Conservation (phyloP, 306 rosid species). For the Sindora glabra region DNA sequence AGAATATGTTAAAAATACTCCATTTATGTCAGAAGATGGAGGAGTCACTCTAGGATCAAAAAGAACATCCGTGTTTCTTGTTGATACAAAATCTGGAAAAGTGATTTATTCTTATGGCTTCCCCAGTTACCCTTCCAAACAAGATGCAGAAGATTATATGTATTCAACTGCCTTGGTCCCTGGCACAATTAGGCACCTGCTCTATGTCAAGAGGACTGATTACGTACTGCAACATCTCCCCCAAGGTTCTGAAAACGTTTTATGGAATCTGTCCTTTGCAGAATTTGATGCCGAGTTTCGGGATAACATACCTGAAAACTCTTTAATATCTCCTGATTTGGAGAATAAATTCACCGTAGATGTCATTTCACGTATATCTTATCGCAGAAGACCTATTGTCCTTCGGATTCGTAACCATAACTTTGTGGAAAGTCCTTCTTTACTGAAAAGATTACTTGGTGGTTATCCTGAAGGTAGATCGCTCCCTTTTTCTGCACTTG, state of each 20-base stretch:
- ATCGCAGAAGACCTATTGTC: no score
- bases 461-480: constrained; percentile 1
- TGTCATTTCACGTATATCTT: constrained; percentile 53
- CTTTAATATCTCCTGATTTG: constrained; percentile 16
- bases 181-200: no score
- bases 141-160: no score
- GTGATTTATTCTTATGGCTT: constrained; percentile 25
- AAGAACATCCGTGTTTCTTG: constrained; percentile 47
- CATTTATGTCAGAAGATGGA: constrained; percentile 59
- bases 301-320: constrained; percentile 32
- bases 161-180: no score
- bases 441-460: constrained; percentile 16
- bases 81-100: constrained; percentile 55
- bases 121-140: no score
- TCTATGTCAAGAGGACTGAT: constrained; percentile 43
- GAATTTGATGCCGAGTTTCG: constrained; percentile 57
- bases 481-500: no score
- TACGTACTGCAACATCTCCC: constrained; percentile 40
- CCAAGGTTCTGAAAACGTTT: constrained; percentile 33
- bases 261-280: constrained; percentile 60
- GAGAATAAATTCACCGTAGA: constrained; percentile 28
- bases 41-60: constrained; percentile 65
- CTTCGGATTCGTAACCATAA: no score
- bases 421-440: constrained; percentile 27
- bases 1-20: constrained; percentile 47